Conservation (phyloP, 164 flowering plant genomes). For the Liquidambar formosana region DNA sequence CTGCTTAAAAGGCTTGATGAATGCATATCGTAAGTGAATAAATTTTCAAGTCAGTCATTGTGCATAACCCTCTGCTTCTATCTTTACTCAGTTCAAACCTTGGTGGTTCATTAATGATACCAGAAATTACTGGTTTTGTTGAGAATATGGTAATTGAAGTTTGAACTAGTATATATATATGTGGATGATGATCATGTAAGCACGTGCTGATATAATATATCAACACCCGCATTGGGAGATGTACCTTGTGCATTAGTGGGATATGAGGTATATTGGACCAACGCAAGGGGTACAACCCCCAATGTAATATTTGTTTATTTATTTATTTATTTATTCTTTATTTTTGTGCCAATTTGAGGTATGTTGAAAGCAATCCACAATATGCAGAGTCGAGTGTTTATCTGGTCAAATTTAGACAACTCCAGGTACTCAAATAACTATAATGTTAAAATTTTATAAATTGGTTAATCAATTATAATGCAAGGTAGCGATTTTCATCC, state of each 20-base stretch:
- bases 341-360: slow-evolving; percentile 43
- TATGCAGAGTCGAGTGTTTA: slow-evolving; percentile 96
- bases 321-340: background rate
- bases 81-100: background rate
- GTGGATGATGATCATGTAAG: no score
- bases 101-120: background rate
- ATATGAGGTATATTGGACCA: no score
- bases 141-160: background rate
- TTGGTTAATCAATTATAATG: background rate
- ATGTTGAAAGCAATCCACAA: slow-evolving; percentile 92
- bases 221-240: no score
- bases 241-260: no score
- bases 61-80: background rate
- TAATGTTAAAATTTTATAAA: background rate
- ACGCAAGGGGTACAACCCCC: no score
- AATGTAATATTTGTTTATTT: no score
- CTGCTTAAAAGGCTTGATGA: slow-evolving; percentile 89
- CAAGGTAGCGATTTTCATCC: background rate
- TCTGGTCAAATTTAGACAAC: slow-evolving; percentile 88
- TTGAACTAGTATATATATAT: no score
- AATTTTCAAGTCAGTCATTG: slow-evolving; percentile 4
- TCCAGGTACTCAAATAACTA: slow-evolving; percentile 58
- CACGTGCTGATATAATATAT: no score
- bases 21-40: slow-evolving; percentile 82
- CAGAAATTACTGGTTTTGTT: background rate